Conservation (phyloP, 75 land plant genomes). For the Selaginella moellendorffii region DNA sequence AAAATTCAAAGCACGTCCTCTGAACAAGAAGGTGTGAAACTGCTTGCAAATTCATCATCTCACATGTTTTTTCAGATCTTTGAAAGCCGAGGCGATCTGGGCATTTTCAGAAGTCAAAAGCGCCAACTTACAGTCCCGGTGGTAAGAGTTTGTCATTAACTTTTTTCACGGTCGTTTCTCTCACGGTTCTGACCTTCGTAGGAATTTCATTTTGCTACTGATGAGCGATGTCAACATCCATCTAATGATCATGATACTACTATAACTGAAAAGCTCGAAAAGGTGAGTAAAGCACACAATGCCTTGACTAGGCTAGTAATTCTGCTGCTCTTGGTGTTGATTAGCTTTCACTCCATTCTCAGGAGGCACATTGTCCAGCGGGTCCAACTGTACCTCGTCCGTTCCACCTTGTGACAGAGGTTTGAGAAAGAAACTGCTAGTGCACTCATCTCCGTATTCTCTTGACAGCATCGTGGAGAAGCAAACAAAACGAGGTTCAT, state of each 20-base stretch:
- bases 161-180: too few species aligned
- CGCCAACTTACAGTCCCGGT: slow-evolving; percentile 56
- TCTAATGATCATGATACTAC: background rate
- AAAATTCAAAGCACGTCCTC: slow-evolving; percentile 88
- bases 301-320: background rate
- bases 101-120: slow-evolving; percentile 45
- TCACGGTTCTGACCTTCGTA: too few species aligned
- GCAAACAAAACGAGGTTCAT: slow-evolving; percentile 54
- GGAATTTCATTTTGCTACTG: slow-evolving; percentile 83
- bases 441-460: background rate
- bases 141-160: too few species aligned
- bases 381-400: slow-evolving; percentile 53
- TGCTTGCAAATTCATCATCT: background rate
- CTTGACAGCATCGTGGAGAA: slow-evolving; percentile 62
- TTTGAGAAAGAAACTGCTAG: slow-evolving; percentile 13
- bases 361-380: slow-evolving; percentile 22
- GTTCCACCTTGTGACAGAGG: slow-evolving; percentile 85
- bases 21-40: slow-evolving; percentile 59
- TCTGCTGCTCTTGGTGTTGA: slow-evolving; percentile 6
- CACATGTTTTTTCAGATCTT: slow-evolving; percentile 48
- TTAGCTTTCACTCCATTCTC: slow-evolving; percentile 68
- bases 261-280: background rate
- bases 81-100: slow-evolving; percentile 77
- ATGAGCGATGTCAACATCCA: slow-evolving; percentile 54
- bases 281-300: too few species aligned